phyloP scores from a whole-genome alignment of 2,329 filamentous ascomycete genomes.

The Hypoxylon rubiginosum region DNA sequence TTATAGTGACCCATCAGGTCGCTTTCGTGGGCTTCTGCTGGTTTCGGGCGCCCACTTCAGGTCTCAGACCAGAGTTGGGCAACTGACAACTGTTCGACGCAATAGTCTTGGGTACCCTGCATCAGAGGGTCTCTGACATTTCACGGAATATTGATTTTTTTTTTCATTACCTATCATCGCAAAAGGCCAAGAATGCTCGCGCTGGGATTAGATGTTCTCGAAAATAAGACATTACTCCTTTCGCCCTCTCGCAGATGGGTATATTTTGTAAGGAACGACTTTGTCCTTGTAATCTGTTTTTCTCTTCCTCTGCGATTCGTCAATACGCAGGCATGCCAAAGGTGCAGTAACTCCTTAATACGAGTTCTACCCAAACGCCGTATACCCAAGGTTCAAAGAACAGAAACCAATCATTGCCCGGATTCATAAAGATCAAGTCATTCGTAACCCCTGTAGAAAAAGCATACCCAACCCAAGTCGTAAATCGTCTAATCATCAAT shows the following conservation, averaged over 20 bases:
- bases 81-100: constrained; percentile 25
- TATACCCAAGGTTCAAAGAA: constrained; percentile 16
- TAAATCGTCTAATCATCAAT: constrained; percentile 21
- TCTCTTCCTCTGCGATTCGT: constrained; percentile 20
- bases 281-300: constrained; percentile 10
- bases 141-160: constrained; percentile 22
- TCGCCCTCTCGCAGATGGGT: constrained; percentile 26
- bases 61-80: constrained; percentile 14
- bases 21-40: constrained; percentile 10
- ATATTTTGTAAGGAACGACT: constrained; percentile 14
- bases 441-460: constrained; percentile 13
- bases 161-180: constrained; percentile 16
- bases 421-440: constrained; percentile 20
- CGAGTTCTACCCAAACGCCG: constrained; percentile 29
- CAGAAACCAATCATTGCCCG: constrained; percentile 16
- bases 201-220: constrained; percentile 10
- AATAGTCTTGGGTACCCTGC: constrained; percentile 13
- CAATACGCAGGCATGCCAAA: constrained; percentile 14
- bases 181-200: constrained; percentile 14
- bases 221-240: constrained; percentile 24
- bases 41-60: constrained; percentile 30
- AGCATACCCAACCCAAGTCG: constrained; percentile 7
- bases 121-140: not conserved
- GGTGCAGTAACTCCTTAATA: constrained; percentile 10
- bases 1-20: constrained; percentile 17